Conservation (phyloP, 208 protist genomes). For the Acanthamoeba sp. region DNA sequence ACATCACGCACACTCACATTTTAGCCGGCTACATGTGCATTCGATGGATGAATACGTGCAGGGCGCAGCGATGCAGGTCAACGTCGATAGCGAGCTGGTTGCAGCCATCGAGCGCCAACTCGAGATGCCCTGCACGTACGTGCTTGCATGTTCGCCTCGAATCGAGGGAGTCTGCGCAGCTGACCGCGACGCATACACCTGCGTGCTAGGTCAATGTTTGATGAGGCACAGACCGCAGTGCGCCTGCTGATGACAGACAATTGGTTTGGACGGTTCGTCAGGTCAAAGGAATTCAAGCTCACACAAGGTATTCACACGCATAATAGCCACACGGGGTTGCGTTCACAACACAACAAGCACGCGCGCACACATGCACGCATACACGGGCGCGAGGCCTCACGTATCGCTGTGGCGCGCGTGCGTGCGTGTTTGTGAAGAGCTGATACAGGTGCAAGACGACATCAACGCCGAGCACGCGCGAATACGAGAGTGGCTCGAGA, state of each 20-base stretch:
- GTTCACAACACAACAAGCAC: neutral
- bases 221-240: constrained; percentile 22
- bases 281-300: neutral
- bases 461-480: neutral
- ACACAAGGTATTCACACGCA: neutral
- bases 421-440: neutral
- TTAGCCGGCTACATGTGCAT: no score
- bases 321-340: neutral
- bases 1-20: neutral
- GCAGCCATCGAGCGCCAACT: neutral
- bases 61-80: neutral
- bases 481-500: neutral
- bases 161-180: no score
- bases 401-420: no score
- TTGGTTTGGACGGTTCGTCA: neutral
- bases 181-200: no score
- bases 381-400: no score
- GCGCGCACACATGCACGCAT: neutral
- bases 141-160: neutral
- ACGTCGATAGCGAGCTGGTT: neutral
- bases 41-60: neutral
- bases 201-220: neutral
- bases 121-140: neutral
- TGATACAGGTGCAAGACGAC: neutral
- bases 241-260: neutral